Conservation (phyloP, 2,329 filamentous ascomycete genomes). For the Bipolaris bicolor region DNA sequence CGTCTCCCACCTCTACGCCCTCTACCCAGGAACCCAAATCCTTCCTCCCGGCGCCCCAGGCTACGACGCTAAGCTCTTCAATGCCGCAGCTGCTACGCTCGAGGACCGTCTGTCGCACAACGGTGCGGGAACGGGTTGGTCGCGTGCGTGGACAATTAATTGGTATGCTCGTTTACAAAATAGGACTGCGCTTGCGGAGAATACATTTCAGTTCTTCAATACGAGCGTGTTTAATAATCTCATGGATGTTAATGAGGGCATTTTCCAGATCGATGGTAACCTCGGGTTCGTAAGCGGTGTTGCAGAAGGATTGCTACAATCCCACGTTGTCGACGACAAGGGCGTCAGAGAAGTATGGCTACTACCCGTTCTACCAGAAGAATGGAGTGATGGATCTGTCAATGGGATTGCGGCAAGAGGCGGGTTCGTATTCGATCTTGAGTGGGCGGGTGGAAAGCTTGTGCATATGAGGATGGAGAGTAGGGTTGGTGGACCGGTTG, state of each 20-base stretch:
- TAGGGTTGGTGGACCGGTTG: slow-evolving; percentile 7
- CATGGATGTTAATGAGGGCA: slow-evolving; percentile 15
- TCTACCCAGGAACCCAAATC: slow-evolving; percentile 56
- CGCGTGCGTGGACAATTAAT: slow-evolving; percentile 58
- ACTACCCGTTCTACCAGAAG: slow-evolving; percentile 17
- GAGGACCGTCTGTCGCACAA: slow-evolving; percentile 33
- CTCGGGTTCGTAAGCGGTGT: slow-evolving; percentile 58
- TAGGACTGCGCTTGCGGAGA: slow-evolving; percentile 42
- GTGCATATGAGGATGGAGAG: slow-evolving; percentile 27
- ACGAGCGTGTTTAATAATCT: slow-evolving; percentile 16
- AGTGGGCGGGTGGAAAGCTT: slow-evolving; percentile 19
- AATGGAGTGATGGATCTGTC: slow-evolving; percentile 20
- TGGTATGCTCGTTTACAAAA: slow-evolving; percentile 55
- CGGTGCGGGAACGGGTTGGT: slow-evolving; percentile 59
- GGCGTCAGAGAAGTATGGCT: slow-evolving; percentile 15
- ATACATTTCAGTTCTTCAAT: slow-evolving; percentile 33
- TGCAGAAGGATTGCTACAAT: slow-evolving; percentile 55
- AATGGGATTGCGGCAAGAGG: slow-evolving; percentile 23
- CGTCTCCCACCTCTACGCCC: slow-evolving; percentile 58
- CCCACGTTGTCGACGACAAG: slow-evolving; percentile 14
- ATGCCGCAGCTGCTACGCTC: slow-evolving; percentile 42
- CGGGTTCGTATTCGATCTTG: slow-evolving; percentile 26
- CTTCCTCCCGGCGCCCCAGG: slow-evolving; percentile 40
- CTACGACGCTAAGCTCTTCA: slow-evolving; percentile 29
- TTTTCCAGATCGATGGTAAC: slow-evolving; percentile 52